Evolutionary conservation across 2,329 filamentous ascomycete genomes (phyloP).

Genomic region (Raffaelea deltoideospora): DNA sequence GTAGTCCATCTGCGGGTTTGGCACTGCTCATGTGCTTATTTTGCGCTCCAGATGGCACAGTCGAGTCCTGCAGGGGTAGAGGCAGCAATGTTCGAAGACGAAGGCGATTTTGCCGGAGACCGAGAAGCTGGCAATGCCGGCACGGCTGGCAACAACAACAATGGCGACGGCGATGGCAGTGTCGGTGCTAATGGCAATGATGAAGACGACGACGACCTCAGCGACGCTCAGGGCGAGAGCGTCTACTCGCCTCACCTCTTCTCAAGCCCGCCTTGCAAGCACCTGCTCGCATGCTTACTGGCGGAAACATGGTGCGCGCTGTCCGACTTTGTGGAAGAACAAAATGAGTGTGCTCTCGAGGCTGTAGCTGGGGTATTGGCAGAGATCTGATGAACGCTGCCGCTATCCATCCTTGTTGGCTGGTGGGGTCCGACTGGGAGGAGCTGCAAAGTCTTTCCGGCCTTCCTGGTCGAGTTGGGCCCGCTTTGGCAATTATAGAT

Average conservation of each 20-base stretch:
- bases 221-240: not conserved
- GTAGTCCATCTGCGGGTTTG: slow-evolving; percentile 60
- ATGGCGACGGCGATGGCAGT: not conserved
- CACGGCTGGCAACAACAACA: not conserved
- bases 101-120: too few relatives aligned
- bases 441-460: too few relatives aligned
- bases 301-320: slow-evolving; percentile 50
- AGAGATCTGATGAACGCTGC: slow-evolving; percentile 17
- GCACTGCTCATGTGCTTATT: slow-evolving; percentile 83
- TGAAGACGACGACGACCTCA: slow-evolving; percentile 3
- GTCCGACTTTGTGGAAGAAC: too few relatives aligned
- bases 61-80: slow-evolving; percentile 3
- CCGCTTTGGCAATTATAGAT: too few relatives aligned
- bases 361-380: slow-evolving; percentile 60
- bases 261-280: slow-evolving; percentile 52
- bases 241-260: slow-evolving; percentile 13
- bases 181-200: too few relatives aligned
- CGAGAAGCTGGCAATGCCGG: not conserved
- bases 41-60: slow-evolving; percentile 41
- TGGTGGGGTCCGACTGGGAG: too few relatives aligned
- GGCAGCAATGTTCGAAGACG: too few relatives aligned
- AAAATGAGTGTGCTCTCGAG: slow-evolving; percentile 22
- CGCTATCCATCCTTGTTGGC: too few relatives aligned
- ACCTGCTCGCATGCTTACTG: slow-evolving; percentile 71
- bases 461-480: too few relatives aligned